phyloP scores from a whole-genome alignment of 2,329 filamentous ascomycete genomes.

The Talaromyces sp. region DNA sequence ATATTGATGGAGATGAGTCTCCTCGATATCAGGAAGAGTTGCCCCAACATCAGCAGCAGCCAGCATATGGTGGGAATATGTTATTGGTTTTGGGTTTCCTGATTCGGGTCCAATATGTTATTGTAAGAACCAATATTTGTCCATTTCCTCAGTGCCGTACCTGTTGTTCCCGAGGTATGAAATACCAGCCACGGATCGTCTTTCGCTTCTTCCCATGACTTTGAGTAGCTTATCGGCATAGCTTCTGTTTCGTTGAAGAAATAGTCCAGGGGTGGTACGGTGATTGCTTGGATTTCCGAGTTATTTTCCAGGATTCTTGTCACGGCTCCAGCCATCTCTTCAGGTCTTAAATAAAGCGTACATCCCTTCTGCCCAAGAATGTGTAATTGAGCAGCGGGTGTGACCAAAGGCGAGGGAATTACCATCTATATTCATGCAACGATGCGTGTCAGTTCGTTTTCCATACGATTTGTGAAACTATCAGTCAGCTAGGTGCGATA shows the following conservation, averaged over 20 bases:
- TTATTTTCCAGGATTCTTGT: slow-evolving; percentile 7
- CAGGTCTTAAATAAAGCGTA: slow-evolving; percentile 20
- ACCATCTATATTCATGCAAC: slow-evolving; percentile 17
- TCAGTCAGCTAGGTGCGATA: background rate
- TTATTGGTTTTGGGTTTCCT: slow-evolving; percentile 26
- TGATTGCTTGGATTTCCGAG: slow-evolving; percentile 14
- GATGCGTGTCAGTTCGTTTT: background rate
- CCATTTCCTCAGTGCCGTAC: slow-evolving; percentile 4
- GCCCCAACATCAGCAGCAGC: slow-evolving; percentile 9
- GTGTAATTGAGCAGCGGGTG: slow-evolving; percentile 17
- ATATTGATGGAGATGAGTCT: slow-evolving; percentile 11
- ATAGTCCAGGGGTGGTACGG: slow-evolving; percentile 17
- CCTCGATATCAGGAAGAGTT: slow-evolving; percentile 11
- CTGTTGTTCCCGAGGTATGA: slow-evolving; percentile 34
- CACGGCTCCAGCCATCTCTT: background rate
- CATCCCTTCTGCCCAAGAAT: slow-evolving; percentile 20
- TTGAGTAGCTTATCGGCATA: slow-evolving; percentile 19
- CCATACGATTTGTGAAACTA: no score
- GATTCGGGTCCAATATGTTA: background rate
- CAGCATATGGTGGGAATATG: slow-evolving; percentile 27
- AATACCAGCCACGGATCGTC: slow-evolving; percentile 32
- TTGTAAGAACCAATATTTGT: background rate
- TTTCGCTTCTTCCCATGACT: slow-evolving; percentile 29
- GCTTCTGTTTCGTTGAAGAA: slow-evolving; percentile 20
- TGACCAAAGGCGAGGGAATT: slow-evolving; percentile 23